Base-by-base conservation (phyloP, 1,139 yeast species). In the Taphrina betulina region DNA sequence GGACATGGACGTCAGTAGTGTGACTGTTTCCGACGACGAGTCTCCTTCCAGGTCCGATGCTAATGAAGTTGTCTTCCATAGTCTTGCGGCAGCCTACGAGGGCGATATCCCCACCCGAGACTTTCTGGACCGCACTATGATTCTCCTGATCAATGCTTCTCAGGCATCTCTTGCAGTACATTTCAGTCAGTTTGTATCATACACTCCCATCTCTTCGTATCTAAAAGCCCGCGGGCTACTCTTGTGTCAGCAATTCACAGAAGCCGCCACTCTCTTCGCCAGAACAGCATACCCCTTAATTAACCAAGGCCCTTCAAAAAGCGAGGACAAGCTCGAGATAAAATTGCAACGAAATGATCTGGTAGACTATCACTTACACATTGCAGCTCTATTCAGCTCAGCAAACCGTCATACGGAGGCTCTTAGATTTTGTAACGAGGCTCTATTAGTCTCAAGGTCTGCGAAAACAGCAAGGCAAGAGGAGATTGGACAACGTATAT, bases 361-460 rank as follows among this genome's bases (percentile, higher is more conserved):
- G 3, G 23, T 31, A 5, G 41, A 40, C 14, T 40, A 29, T 36
- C 28, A 50, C 26, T 33, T 50, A 24, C 54, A 50, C 24, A 40
- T 50, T 12, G 54, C 54, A 3, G 26, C 33, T 16, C 54, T 50
- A 7, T 50, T 40, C 8, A 24, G 22, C 1, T 16, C 26, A 10
- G 29, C 40, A 5, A 23, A 29, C 2, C 44, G 22, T 19, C 34
- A 38, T n/a, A 17, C 20, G 7, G 26, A 40, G 4, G 45, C 54
- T 10, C 36, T 33, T 16, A 29, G 54, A 20, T 50, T 50, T 24
- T 50, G 46, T 24, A 5, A 12, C 3, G 54, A 50, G 19, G 54
- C 54, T 10, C 17, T 28, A 17, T 12, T 50, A 24, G 46, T 35
- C 14, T 19, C 48, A 2, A 19, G 7, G 3, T 24, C 23, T 16